These are phyloP conservation scores for Ogataea naganishii DNA, from an alignment of 805 yeast genomes.

Conservation along the genomic window DNA sequence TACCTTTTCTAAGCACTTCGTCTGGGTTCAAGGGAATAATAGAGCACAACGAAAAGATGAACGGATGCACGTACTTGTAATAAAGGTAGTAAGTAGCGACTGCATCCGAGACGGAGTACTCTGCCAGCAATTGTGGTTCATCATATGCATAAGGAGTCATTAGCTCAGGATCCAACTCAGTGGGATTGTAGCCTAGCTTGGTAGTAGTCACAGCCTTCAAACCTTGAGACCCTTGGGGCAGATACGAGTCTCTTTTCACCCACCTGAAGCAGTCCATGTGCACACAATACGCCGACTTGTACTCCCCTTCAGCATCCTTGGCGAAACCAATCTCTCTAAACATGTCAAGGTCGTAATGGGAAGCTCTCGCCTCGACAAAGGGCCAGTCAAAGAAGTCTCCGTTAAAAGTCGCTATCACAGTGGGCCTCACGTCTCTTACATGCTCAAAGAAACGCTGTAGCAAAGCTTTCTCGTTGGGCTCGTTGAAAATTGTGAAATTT, in stretches of 20 bases:
- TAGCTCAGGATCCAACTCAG: conserved; percentile 92
- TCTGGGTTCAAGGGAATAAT: conserved; percentile 96
- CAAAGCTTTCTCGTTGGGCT: conserved; percentile 70
- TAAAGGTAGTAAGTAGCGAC: conserved; percentile 95
- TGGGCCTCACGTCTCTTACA: conserved; percentile 78
- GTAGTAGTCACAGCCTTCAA: conserved; percentile 95
- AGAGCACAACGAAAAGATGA: conserved; percentile 89
- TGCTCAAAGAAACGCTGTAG: conserved; percentile 81
- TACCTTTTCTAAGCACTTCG: conserved; percentile 92
- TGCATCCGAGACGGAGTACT: conserved; percentile 98
- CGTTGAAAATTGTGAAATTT: conserved; percentile 80
- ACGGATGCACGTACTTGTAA: conserved; percentile 95
- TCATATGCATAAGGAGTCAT: conserved; percentile 98
- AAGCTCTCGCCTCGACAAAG: conserved; percentile 82
- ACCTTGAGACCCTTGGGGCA: conserved; percentile 99
- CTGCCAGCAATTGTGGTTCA: conserved; percentile 85
- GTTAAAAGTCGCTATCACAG: conserved; percentile 95
- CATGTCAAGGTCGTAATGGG: conserved; percentile 79
- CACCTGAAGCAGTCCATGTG: conserved; percentile 98
- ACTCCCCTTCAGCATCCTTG: conserved; percentile 82
- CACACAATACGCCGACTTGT: conserved; percentile 83
- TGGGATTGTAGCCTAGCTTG: conserved; percentile 91
- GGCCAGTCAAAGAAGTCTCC: conserved; percentile 99
- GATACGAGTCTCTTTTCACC: conserved; percentile 96
- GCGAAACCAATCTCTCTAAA: conserved; percentile 91